Percentiles rank a stretch among this genome's conserved stretches.
Conservation (phyloP, 2,329 filamentous ascomycete species). For the Seiridium cupressi region DNA sequence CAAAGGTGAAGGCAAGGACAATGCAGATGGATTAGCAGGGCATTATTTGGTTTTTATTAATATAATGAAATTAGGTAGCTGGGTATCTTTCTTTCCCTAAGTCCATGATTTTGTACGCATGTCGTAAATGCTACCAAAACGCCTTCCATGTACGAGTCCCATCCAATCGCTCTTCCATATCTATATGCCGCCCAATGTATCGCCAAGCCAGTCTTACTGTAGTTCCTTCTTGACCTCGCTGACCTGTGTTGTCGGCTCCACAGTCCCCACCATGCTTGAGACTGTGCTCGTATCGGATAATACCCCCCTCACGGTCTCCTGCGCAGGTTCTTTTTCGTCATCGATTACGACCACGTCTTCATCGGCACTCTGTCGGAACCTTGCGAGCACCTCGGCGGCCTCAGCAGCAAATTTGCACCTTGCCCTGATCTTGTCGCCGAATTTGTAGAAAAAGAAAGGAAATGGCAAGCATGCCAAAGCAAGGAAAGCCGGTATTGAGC, state of each 20-base stretch:
- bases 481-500: background rate
- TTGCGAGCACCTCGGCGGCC: conserved; percentile 41
- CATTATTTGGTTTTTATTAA: too few species aligned
- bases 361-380: conserved; percentile 48
- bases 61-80: too few species aligned
- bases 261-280: background rate
- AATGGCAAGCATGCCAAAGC: conserved; percentile 52
- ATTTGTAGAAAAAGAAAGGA: conserved; percentile 60
- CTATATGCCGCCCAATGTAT: background rate
- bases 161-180: background rate
- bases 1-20: too few species aligned
- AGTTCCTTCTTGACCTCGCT: background rate
- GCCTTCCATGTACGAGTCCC: background rate
- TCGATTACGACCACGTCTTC: conserved; percentile 25
- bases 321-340: background rate
- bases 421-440: conserved; percentile 48
- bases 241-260: background rate
- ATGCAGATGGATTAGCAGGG: too few species aligned
- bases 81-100: too few species aligned
- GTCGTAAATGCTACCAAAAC: too few species aligned
- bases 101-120: too few species aligned
- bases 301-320: background rate
- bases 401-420: conserved; percentile 55
- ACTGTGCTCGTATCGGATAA: background rate
- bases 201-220: too few species aligned